Evolutionary conservation across 805 yeast genomes (phyloP), one percentile per base, ranked within the genome.

Genomic region (Metschnikowia anglica): DNA sequence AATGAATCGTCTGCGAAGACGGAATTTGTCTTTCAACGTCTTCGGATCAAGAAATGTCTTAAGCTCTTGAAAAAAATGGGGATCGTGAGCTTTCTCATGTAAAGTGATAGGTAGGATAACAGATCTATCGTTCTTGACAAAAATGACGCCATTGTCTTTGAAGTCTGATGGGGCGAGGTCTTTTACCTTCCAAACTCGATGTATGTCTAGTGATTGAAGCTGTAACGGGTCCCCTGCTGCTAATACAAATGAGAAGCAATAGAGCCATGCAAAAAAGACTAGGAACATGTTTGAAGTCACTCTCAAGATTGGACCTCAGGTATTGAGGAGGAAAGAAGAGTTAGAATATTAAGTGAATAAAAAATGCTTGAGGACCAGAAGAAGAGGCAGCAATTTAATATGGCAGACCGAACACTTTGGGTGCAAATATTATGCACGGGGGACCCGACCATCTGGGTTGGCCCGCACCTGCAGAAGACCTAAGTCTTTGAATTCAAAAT

Each of bases 71-170:
- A 35, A 19, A 8, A 37, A 39, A 11, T 20, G 20, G 11, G 41
- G 34, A 17, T 32, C 36, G 27, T 18, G 16, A 15, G 37, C 30
- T 21, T 15, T 19, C 17, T 31, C 37, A 17, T 36, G 15, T 13
- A 41, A 20, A 15, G 25, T 24, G 5, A 17, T 10, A 10, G 44
- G 13, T 2, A 41, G 20, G 7, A 41, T 31, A 18, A 41, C 20
- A 12, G 55, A 41, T 9, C 30, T 37, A 16, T 47, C 51, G 3
- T 46, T 34, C 12, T 36, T 35, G 23, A 50, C 43, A 9, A 32
- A 34, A 10, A 50, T 39, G 2, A 52, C 29, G 7, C 29, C 32
- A 18, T 42, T 32, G 3, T 28, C 23, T n/a, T 21, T 19, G 5
- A 49, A 47, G 10, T 38, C 24, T 21, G 15, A 3, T 2, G 51